Evolutionary conservation across 805 yeast genomes (phyloP), one percentile per base, ranked within the genome.

Genomic region (Metschnikowia chrysomelidarum): DNA sequence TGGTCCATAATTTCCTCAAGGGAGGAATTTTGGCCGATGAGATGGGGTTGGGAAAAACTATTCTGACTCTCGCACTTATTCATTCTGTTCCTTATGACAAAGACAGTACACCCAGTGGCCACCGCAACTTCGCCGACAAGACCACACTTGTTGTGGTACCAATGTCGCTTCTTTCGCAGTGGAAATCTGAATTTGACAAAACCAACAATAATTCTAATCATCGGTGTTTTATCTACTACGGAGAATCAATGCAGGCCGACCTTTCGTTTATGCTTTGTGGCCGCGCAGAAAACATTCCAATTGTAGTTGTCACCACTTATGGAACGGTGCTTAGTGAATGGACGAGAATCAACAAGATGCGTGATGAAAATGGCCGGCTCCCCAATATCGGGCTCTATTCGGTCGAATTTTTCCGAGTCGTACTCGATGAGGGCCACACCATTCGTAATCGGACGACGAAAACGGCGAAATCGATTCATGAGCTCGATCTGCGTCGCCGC

Each of bases 1-100:
- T 78, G 9, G 64, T 87, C 25, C 76, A 71, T 39, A 68, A 80
- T 2, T 51, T 73, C 13, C 71, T 81, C 31, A 68, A 70, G 31
- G 97, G 98, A 23, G 98, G 98, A 2, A 84, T 89, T 14, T 62
- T 89, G 11, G 95, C 97, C 0, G 98, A 89, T 62, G 98, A 89
- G 57, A 89, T 89, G 98, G 98, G 98, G 0, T 67, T 89, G 7
- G 98, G 98, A 27, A 89, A 89, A 54, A 89, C 98, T 0, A 83
- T 89, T 16, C 83, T 95, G 1, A 78, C 95, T 0, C 59, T 87
- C 34, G 73, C 96, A 0, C 60, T 91, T 31, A 69, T 89, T 9
- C 76, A 82, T 38, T 71, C 86, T 0, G 79, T 72, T 7, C 85
- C 87, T 0, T 56, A 49, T 29, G 89, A 83, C 50, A 38, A 54